Evolutionary conservation across 1,139 yeast genomes (phyloP).

Genomic region (Debaryomycetaceae sp.): DNA sequence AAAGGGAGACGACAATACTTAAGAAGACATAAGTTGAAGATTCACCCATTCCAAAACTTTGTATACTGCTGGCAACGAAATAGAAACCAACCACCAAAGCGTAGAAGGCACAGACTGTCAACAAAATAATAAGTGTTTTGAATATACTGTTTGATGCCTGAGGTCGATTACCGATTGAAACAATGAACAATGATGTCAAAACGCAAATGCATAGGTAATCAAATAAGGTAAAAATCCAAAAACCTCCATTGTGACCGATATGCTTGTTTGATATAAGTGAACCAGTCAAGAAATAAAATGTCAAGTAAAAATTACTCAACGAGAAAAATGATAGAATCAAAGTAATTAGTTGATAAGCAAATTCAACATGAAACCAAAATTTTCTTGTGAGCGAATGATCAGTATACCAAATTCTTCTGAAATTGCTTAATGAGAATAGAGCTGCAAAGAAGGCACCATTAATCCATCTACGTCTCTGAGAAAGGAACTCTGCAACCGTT

Average conservation of each 20-base stretch:
- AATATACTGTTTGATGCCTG: conserved; percentile 78
- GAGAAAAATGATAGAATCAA: conserved; percentile 86
- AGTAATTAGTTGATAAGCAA: conserved; percentile 72
- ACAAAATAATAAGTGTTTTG: conserved; percentile 62
- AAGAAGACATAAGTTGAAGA: conserved; percentile 52
- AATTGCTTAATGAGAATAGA: conserved; percentile 76
- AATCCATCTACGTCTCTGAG: conserved; percentile 97
- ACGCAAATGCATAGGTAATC: conserved; percentile 80
- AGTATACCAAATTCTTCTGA: conserved; percentile 78
- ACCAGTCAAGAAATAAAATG: conserved; percentile 91
- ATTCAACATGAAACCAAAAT: conserved; percentile 76
- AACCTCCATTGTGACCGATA: conserved; percentile 68
- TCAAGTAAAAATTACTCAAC: conserved; percentile 81
- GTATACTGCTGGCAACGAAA: conserved; percentile 62
- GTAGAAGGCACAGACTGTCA: conserved; percentile 77
- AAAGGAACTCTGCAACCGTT: conserved; percentile 79
- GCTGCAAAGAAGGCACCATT: conserved; percentile 98
- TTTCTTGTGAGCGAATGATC: conserved; percentile 78
- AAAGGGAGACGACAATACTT: conserved; percentile 79
- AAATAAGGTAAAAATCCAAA: conserved; percentile 77
- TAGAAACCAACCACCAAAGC: conserved; percentile 80
- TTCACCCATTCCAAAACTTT: conserved; percentile 33
- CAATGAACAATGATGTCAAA: conserved; percentile 78
- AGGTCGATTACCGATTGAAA: conserved; percentile 94
- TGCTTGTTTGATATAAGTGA: conserved; percentile 55